Evolutionary conservation across 2,329 filamentous ascomycete genomes (phyloP).

Genomic region (Penicillium sp.): DNA sequence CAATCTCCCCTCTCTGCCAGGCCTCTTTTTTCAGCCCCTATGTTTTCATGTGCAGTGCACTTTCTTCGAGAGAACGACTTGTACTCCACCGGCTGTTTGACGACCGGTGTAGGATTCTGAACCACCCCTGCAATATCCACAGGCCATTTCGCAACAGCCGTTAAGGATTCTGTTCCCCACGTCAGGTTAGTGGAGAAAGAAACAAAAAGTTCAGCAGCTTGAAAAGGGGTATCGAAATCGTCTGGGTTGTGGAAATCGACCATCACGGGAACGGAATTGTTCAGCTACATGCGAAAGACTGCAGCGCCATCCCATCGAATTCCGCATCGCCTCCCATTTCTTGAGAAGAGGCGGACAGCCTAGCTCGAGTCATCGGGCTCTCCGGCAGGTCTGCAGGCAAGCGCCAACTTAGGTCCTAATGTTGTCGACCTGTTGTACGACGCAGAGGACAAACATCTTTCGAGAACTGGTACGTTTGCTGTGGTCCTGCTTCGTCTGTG

Average conservation of each 20-base stretch:
- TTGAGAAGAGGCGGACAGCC: conserved; percentile 2
- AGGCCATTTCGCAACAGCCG: conserved; percentile 27
- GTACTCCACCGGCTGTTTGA: neutral
- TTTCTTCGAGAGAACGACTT: neutral
- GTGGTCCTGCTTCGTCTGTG: conserved; percentile 3
- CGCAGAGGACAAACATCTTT: conserved; percentile 32
- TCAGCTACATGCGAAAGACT: neutral
- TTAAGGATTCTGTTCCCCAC: conserved; percentile 23
- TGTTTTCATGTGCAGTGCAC: neutral
- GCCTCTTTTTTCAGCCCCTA: neutral
- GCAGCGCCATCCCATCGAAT: neutral
- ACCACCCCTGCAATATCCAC: conserved; percentile 18
- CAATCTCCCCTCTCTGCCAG: neutral
- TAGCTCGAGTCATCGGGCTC: conserved; percentile 19
- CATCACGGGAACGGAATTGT: neutral
- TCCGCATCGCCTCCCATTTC: neutral
- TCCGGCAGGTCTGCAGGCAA: conserved; percentile 20
- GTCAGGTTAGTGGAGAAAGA: conserved; percentile 13
- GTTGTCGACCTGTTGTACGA: conserved; percentile 34
- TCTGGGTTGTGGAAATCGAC: neutral
- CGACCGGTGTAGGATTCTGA: neutral
- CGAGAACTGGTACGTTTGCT: conserved; percentile 29
- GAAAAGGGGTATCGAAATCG: neutral
- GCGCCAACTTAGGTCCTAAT: conserved; percentile 27
- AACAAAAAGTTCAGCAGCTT: neutral